Evolutionary conservation across 371 early-diverging fungal species (phyloP), one percentile per base, ranked within the genome.

Genomic region (Apophysomyces ossiformis): DNA sequence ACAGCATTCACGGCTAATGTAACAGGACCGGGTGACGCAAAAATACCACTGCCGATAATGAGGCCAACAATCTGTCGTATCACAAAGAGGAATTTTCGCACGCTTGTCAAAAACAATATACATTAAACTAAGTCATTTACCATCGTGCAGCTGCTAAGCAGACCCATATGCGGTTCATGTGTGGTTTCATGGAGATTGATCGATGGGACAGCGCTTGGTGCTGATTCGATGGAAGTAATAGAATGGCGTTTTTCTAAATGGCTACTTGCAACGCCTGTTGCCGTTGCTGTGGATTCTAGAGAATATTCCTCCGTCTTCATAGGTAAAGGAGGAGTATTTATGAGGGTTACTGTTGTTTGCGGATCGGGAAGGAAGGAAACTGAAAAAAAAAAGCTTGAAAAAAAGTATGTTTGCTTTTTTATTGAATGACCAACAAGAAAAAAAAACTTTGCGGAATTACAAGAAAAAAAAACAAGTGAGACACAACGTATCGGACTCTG

Each of bases 21-120:
- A 1, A 87, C 82, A 37, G 85, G 84, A 8, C 89, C 89, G 5
- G 87, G 87, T 3, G 85, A 79, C 37, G 89, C 85, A 71, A 87
- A 89, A 36, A 89, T 87, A 45, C 89, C 89, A 67, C 79, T 79
- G 36, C 89, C 89, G 58, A 88, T 88, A 46, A 77, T 78, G 43
- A 85, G 72, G 9, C 87, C 87, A 59, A 88, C 72, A 67, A 86
- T 86, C 54, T 50, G 21, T 21, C 21, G 54, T 50, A 26, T 50
- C 21, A 50, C 54, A 21, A 50, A 3, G 18, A 26, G n/a, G 21
- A 50, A 50, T 50, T 47, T 41, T 50, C 54, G 21, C 54, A 71
- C 64, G 71, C 68, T 15, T 74, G 74, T 66, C 74, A 74, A 37
- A 74, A 70, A 37, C 70, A 70, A 26, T 70, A 68, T 26, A 26